Evolutionary conservation across 2,329 filamentous ascomycete species (phyloP), one percentile per base, ranked within the genome.

Genomic region (Talaromyces sp.): DNA sequence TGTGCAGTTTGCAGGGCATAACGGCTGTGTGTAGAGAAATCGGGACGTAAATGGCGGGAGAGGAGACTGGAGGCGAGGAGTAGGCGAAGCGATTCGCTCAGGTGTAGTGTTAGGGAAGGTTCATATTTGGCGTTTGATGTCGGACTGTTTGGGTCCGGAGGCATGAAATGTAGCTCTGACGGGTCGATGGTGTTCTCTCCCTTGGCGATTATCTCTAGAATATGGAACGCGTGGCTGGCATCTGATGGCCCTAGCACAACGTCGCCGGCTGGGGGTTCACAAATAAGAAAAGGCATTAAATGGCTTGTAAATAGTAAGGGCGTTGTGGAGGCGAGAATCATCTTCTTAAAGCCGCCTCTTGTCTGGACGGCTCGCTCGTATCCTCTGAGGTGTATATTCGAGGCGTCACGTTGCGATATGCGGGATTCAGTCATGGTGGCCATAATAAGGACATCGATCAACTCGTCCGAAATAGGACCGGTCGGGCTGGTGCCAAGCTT

Each of bases 391-490:
- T 58, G 56, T 18, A 50, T 8, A n/a, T 58, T 58, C 3, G 56
- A 58, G 8, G 56, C 56, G 8, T 58, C 18, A 5, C 42, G 42
- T 28, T 58, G 42, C 2, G 56, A 31, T 27, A 58, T 33, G 2
- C 56, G 56, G 33, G 56, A 58, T 40, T 58, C 56, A 5, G 56
- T 58, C 18, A 58, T 58, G 14, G 50, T 53, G 12, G 50, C 50
- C 50, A 53, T 59, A 18, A 59, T 59, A 4, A 59, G 51, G 6
- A 51, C 50, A 28, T 40, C 50, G 16, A 59, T 36, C 6, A 59
- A 12, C 10, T 59, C 47, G 27, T 59, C 57, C 14, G 57, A 44
- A 18, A 59, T 27, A 4, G 27, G 23, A 9, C 50, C 50, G 1
- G 27, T 53, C 18, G 50, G 50, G 16, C 34, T 34, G 50, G 3